A percentile compares a stretch with the other conserved stretches of the same genome.
Conservation (phyloP, 257 asterid species). For the Eustoma russellianum region DNA sequence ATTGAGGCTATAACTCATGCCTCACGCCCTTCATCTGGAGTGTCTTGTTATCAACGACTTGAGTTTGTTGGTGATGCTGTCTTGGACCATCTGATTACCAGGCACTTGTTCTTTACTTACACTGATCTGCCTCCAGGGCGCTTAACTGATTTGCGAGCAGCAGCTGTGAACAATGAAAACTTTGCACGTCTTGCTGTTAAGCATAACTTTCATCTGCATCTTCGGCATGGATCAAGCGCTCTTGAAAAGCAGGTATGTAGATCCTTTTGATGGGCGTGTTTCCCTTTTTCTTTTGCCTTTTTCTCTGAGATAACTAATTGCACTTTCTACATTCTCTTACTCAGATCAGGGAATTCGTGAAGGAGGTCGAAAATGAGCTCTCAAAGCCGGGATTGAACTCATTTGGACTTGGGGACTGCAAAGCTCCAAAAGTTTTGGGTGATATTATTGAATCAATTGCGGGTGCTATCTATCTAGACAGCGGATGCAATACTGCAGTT, state of each 20-base stretch:
- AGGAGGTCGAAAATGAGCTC: conserved; percentile 67
- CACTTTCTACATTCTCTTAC: conserved; percentile 2
- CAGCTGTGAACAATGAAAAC: conserved; percentile 96
- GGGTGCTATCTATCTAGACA: conserved; percentile 95
- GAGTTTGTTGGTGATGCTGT: conserved; percentile 99
- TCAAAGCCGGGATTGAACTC: conserved; percentile 83
- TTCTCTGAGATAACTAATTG: not conserved
- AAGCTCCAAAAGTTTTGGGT: conserved; percentile 99
- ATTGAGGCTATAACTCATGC: conserved; percentile 99
- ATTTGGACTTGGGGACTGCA: conserved; percentile 97
- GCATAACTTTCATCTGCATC: conserved; percentile 81
- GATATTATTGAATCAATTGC: conserved; percentile 97
- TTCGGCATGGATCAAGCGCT: conserved; percentile 95
- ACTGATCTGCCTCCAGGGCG: conserved; percentile 99
- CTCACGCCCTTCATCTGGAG: conserved; percentile 96
- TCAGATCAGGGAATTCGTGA: conserved; percentile 90
- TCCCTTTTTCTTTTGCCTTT: not conserved
- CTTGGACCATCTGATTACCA: conserved; percentile 90
- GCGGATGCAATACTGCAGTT: conserved; percentile 63
- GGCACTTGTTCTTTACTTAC: conserved; percentile 78
- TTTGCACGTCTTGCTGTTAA: conserved; percentile 97
- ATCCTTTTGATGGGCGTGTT: too few species aligned
- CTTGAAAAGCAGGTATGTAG: conserved; percentile 78
- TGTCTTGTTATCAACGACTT: conserved; percentile 89
- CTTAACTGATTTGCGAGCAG: conserved; percentile 93